These are phyloP conservation scores for Saccharomycopsis fodiens DNA, from an alignment of 805 yeast genomes.

Conservation along the genomic window DNA sequence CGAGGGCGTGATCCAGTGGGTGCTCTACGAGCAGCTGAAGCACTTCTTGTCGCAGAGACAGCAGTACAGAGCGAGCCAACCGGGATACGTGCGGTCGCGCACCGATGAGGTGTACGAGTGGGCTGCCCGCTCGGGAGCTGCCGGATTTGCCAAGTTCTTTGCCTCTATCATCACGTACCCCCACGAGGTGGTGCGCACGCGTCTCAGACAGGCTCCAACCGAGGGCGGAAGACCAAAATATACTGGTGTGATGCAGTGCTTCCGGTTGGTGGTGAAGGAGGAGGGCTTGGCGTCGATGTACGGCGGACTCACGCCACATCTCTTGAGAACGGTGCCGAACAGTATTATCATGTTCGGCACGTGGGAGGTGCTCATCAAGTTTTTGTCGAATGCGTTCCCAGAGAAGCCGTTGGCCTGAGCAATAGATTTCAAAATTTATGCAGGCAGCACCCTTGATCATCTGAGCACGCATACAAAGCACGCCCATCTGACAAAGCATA, in stretches of 20 bases:
- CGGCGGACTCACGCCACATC: slow-evolving; percentile 96
- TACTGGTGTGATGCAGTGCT: slow-evolving; percentile 83
- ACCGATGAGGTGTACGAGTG: slow-evolving; percentile 72
- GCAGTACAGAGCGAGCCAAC: not conserved
- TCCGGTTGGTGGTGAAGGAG: slow-evolving; percentile 75
- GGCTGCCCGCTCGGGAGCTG: slow-evolving; percentile 95
- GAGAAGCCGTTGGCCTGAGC: no score
- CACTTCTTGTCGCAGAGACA: slow-evolving; percentile 45
- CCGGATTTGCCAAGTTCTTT: slow-evolving; percentile 90
- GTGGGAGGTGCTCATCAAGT: slow-evolving; percentile 77
- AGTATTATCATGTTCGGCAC: slow-evolving; percentile 98
- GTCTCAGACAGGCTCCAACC: slow-evolving; percentile 89
- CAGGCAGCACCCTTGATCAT: no score
- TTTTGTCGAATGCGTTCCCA: no score
- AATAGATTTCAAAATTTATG: no score
- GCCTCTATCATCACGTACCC: slow-evolving; percentile 94
- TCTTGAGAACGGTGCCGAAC: slow-evolving; percentile 94
- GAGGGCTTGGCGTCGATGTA: slow-evolving; percentile 92
- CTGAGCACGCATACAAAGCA: no score
- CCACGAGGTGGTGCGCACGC: slow-evolving; percentile 93
- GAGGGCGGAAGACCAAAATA: slow-evolving; percentile 78
- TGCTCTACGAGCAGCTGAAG: slow-evolving; percentile 92
- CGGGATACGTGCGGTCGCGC: slow-evolving; percentile 28
- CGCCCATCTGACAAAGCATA: no score
- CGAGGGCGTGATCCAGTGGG: slow-evolving; percentile 94